phyloP scores from a whole-genome alignment of 345 rosid species.

The Moricandia arvensis region DNA sequence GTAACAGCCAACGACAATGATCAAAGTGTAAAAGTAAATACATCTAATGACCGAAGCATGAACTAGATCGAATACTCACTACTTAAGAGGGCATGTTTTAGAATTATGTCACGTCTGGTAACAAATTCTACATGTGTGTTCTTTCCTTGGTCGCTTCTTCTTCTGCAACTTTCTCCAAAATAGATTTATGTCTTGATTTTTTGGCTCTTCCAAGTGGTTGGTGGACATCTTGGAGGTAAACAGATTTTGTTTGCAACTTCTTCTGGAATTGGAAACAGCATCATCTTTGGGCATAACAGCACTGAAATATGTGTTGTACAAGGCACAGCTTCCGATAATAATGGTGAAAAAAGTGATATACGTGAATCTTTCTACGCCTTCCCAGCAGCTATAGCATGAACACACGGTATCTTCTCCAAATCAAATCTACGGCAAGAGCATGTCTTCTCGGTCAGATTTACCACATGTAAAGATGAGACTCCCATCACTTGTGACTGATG shows the following conservation, averaged over 20 bases:
- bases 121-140: too few species aligned
- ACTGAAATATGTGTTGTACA: background rate
- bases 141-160: too few species aligned
- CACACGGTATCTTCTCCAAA: background rate
- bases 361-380: background rate
- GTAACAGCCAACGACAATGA: background rate
- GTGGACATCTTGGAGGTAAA: background rate
- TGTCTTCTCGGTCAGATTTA: too few species aligned
- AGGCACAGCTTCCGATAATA: background rate
- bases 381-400: background rate
- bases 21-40: background rate
- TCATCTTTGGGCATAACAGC: background rate
- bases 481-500: too few species aligned
- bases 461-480: too few species aligned
- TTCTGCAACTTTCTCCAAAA: too few species aligned
- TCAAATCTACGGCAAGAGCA: background rate
- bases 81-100: too few species aligned
- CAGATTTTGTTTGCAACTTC: background rate
- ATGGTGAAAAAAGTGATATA: background rate
- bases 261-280: background rate
- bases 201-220: background rate
- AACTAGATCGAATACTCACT: too few species aligned
- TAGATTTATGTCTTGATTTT: too few species aligned
- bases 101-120: too few species aligned
- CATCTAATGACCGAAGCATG: too few species aligned